Conservation (phyloP, 352 stramenopile genomes). For the Phytophthora cactorum region DNA sequence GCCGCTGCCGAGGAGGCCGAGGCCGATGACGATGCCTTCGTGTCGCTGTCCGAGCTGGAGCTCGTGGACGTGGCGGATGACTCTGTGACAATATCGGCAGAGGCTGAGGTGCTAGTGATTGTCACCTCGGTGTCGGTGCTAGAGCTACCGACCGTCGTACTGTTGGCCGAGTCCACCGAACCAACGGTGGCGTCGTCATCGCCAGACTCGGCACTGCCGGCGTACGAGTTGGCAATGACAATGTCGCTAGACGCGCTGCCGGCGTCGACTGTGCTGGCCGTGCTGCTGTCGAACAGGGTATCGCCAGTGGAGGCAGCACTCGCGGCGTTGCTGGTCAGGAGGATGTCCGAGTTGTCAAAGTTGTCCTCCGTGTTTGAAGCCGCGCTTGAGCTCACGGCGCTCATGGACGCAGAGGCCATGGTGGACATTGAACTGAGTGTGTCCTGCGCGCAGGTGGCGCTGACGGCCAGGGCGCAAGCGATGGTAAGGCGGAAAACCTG, state of each 20-base stretch:
- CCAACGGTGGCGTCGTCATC: constrained; percentile 38
- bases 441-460: constrained; percentile 23
- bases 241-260: constrained; percentile 15
- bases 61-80: constrained; percentile 15
- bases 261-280: constrained; percentile 1
- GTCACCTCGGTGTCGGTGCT: constrained; percentile 25
- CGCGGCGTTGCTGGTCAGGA: constrained; percentile 8
- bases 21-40: constrained; percentile 12
- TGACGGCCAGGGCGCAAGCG: constrained; percentile 28
- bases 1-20: constrained; percentile 22
- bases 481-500: constrained; percentile 32
- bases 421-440: constrained; percentile 10
- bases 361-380: constrained; percentile 7
- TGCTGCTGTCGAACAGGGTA: constrained; percentile 19
- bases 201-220: constrained; percentile 16
- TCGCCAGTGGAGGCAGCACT: constrained; percentile 13
- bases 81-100: constrained; percentile 16
- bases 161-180: constrained; percentile 32
- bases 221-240: constrained; percentile 2
- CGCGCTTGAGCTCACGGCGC: constrained; percentile 16
- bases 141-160: constrained; percentile 19
- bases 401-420: constrained; percentile 14
- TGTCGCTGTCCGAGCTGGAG: constrained; percentile 19
- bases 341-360: constrained; percentile 9
- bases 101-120: constrained; percentile 21